These are phyloP conservation scores for Naumovozyma castellii DNA, from an alignment of 805 yeast genomes.

Conservation along the genomic window DNA sequence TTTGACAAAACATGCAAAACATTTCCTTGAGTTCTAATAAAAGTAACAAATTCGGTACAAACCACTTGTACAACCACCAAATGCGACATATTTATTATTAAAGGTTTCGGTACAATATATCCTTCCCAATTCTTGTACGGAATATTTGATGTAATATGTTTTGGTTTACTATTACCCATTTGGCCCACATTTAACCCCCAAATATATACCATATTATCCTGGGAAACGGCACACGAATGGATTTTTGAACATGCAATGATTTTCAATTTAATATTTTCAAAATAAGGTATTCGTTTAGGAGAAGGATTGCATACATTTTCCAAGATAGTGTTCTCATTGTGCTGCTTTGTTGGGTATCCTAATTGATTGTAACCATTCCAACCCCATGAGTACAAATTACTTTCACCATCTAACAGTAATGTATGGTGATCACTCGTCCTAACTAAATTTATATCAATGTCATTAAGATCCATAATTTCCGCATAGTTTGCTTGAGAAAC, in stretches of 20 bases:
- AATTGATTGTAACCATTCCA: constrained; percentile 57
- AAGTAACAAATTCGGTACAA: constrained; percentile 62
- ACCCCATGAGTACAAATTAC: constrained; percentile 74
- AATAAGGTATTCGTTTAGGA: constrained; percentile 23
- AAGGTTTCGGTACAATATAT: constrained; percentile 14
- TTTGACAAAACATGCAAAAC: constrained; percentile 56
- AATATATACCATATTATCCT: constrained; percentile 38
- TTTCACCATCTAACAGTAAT: constrained; percentile 42
- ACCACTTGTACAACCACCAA: constrained; percentile 41
- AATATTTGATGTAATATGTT: constrained; percentile 37
- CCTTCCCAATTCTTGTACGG: constrained; percentile 39
- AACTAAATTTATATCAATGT: constrained; percentile 29
- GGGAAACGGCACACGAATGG: constrained; percentile 53
- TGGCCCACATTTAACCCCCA: constrained; percentile 86
- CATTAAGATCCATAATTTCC: constrained; percentile 33
- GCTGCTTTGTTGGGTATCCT: constrained; percentile 38
- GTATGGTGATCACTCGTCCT: constrained; percentile 62
- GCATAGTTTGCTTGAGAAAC: constrained; percentile 37
- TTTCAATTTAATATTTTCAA: constrained; percentile 19
- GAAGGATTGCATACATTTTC: constrained; percentile 17
- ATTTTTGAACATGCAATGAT: constrained; percentile 56
- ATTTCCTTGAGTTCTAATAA: constrained; percentile 47
- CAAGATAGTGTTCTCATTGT: constrained; percentile 20
- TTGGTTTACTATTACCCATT: constrained; percentile 41
- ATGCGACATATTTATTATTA: constrained; percentile 13